A percentile compares a stretch with the other conserved stretches of the same genome.
Conservation (phyloP, 345 rosid genomes). For the Microcos paniculata region DNA sequence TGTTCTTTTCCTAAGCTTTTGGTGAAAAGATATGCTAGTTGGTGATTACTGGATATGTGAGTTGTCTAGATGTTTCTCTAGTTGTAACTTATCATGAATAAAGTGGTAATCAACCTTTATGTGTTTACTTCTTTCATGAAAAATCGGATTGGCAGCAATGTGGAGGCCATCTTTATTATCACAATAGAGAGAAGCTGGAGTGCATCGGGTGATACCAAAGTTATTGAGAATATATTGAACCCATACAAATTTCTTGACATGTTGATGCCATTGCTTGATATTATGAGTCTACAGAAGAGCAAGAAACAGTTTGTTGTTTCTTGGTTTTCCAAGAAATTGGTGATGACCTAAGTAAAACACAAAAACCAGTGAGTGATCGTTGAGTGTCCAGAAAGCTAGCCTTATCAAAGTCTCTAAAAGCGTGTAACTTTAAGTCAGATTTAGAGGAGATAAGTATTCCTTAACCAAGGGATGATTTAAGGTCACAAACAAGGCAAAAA, state of each 20-base stretch:
- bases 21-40: not conserved
- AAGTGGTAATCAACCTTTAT: not conserved
- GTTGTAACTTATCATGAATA: too few relatives aligned
- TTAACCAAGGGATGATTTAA: not conserved
- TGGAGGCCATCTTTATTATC: not conserved
- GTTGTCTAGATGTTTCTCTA: not conserved
- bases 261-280: not conserved
- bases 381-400: not conserved
- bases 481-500: not conserved
- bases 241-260: not conserved
- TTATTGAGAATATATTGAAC: not conserved
- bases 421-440: not conserved
- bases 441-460: not conserved
- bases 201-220: not conserved
- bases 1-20: not conserved
- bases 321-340: not conserved
- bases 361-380: not conserved
- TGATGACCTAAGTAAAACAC: not conserved
- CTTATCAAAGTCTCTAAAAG: not conserved
- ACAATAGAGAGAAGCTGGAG: not conserved
- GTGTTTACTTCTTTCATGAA: not conserved
- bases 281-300: not conserved
- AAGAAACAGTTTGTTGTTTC: not conserved
- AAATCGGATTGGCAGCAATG: not conserved
- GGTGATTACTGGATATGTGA: not conserved